phyloP scores from a whole-genome alignment of 2,329 filamentous ascomycete genomes.

The Hymenoscyphus fraxineus region DNA sequence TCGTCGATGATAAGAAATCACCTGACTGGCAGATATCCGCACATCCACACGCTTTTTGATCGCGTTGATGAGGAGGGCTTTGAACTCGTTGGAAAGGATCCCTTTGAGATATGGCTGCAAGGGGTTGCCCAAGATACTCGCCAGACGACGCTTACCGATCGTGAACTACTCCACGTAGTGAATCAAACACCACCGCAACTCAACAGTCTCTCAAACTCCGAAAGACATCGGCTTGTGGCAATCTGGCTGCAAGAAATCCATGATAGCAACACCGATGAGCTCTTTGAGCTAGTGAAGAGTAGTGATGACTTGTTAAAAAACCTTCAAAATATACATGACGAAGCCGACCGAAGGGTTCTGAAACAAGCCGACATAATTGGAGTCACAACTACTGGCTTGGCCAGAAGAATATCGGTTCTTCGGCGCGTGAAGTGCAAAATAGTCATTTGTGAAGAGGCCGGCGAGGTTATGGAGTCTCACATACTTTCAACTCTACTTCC shows the following conservation, averaged over 20 bases:
- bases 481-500: constrained; percentile 38
- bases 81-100: constrained; percentile 15
- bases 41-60: constrained; percentile 21
- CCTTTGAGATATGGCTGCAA: constrained; percentile 22
- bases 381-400: constrained; percentile 50
- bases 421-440: constrained; percentile 21
- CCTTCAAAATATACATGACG: constrained; percentile 14
- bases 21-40: constrained; percentile 15
- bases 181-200: background rate
- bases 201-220: background rate
- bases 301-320: background rate
- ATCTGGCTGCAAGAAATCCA: constrained; percentile 16
- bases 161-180: background rate
- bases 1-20: constrained; percentile 1
- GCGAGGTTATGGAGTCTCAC: constrained; percentile 42
- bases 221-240: constrained; percentile 13
- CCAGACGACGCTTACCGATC: background rate
- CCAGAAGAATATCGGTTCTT: constrained; percentile 39
- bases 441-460: constrained; percentile 42
- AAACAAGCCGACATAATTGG: constrained; percentile 44
- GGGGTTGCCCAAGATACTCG: background rate
- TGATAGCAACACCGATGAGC: constrained; percentile 11
- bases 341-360: constrained; percentile 19
- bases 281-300: constrained; percentile 14
- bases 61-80: constrained; percentile 22